Base-by-base conservation (phyloP, 2,329 filamentous ascomycete genomes). In the Drechslerella coelobrocha region DNA sequence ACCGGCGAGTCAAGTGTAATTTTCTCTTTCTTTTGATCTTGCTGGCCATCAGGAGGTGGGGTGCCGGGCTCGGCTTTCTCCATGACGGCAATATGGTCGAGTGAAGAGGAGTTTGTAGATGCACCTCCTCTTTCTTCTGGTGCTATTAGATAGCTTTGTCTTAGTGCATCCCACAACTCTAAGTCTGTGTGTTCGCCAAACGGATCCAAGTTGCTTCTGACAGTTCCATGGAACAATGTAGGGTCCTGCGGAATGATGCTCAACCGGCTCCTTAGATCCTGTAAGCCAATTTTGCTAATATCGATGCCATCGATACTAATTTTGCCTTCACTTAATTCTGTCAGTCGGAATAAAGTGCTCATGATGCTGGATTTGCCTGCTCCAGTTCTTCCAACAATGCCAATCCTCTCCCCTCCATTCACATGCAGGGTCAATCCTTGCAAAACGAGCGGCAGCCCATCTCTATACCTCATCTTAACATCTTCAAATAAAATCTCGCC, bases 241-340 rank as follows among this genome's bases (percentile, higher is more conserved):
- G 90, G 90, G 75, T 94, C 90, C 77, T 94, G 90, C 0, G 90
- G 90, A 74, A 94, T 93, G 77, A 93, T 93, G 73, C 89, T 87
- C 2, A 94, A 83, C 34, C 89, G 85, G 8, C 88, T 90, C 1
- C 90, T 86, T 14, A 94, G 80, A 76, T 92, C 89, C 56, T 89
- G 85, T 0, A 93, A 84, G 5, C 90, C 89, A 47, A 93, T 83
- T 1, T 84, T 90, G 52, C 86, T 84, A 73, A 92, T 93, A 77
- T 89, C 84, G 12, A 89, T 76, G 0, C 86, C 87, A 75, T 89
- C 87, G 52, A 89, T 86, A 47, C 81, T 83, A 75, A 89, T 89
- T 69, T 81, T 82, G 1, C 87, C 87, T 0, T 82, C 82, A 0
- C 84, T 86, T 19, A 88, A 81, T 77, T 89, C 87, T 3, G 88